These are phyloP conservation scores for Cladosporium phlei DNA, from an alignment of 2,329 filamentous ascomycete species.

Conservation along the genomic window DNA sequence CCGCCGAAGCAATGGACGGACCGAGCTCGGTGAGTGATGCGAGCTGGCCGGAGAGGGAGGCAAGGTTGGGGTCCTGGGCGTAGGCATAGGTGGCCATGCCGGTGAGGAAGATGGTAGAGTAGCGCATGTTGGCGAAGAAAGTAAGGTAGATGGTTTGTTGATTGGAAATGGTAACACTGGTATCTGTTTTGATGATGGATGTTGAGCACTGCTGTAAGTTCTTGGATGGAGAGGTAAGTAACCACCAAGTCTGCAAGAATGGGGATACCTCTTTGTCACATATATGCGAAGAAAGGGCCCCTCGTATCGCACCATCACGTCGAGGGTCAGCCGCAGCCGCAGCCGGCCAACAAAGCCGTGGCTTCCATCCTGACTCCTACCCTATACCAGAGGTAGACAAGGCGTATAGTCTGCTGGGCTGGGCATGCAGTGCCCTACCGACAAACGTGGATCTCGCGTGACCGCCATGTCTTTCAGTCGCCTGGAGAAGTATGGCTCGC, in stretches of 20 bases:
- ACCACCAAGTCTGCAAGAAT: not conserved
- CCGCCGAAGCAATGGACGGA: not conserved
- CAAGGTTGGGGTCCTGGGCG: conserved; percentile 1
- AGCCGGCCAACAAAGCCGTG: not conserved
- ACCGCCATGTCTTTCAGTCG: not conserved
- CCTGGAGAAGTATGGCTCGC: not conserved
- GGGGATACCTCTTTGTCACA: not conserved
- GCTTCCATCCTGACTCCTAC: not conserved
- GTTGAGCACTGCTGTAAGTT: not conserved
- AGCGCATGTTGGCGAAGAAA: not conserved
- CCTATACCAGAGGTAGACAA: not conserved
- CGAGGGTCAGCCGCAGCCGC: not conserved
- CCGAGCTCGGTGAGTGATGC: not conserved
- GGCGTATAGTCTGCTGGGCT: not conserved
- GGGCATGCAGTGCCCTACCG: too few species aligned
- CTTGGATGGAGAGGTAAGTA: not conserved
- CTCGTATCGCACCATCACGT: not conserved
- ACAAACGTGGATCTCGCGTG: not conserved
- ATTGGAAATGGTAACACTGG: not conserved
- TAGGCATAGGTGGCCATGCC: not conserved
- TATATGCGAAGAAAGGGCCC: not conserved
- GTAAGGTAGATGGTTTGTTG: not conserved
- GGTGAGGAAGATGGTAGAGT: not conserved
- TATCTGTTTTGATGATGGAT: not conserved
- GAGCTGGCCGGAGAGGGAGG: not conserved